Conservation (phyloP, 352 stramenopile genomes). For the Blastocystis sp. region DNA sequence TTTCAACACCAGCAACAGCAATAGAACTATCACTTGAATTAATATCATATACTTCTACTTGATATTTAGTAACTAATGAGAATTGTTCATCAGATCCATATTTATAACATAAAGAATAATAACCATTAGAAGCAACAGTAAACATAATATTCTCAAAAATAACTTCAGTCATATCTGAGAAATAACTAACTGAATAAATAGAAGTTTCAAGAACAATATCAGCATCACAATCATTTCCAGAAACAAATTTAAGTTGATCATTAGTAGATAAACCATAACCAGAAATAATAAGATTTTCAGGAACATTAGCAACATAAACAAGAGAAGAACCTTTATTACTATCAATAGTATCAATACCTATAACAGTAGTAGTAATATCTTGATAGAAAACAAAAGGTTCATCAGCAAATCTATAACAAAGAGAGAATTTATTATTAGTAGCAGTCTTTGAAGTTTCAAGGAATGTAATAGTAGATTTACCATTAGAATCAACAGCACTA, state of each 20-base stretch:
- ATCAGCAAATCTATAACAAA: slow-evolving; percentile 36
- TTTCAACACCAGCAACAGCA: slow-evolving; percentile 3
- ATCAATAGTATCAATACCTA: slow-evolving; percentile 24
- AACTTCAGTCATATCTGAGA: slow-evolving; percentile 8
- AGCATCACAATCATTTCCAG: neutral
- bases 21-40: neutral
- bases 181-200: slow-evolving; percentile 19
- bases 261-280: slow-evolving; percentile 28
- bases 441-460: slow-evolving; percentile 18
- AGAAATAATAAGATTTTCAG: slow-evolving; percentile 11
- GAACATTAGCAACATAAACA: slow-evolving; percentile 10
- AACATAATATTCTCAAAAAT: slow-evolving; percentile 26
- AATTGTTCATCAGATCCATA: slow-evolving; percentile 26
- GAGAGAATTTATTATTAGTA: slow-evolving; percentile 24
- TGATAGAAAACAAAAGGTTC: slow-evolving; percentile 35
- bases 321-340: slow-evolving; percentile 32
- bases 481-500: too few relatives aligned
- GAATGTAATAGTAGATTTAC: slow-evolving; percentile 18
- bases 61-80: slow-evolving; percentile 24
- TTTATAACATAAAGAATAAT: slow-evolving; percentile 25
- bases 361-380: slow-evolving; percentile 19
- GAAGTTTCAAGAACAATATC: neutral
- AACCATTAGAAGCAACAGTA: neutral
- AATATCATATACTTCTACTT: slow-evolving; percentile 22
- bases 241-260: slow-evolving; percentile 7